Evolutionary conservation across 306 rosid species (phyloP), one percentile per base, ranked within the genome.

Genomic region (Prunus fruticosa): DNA sequence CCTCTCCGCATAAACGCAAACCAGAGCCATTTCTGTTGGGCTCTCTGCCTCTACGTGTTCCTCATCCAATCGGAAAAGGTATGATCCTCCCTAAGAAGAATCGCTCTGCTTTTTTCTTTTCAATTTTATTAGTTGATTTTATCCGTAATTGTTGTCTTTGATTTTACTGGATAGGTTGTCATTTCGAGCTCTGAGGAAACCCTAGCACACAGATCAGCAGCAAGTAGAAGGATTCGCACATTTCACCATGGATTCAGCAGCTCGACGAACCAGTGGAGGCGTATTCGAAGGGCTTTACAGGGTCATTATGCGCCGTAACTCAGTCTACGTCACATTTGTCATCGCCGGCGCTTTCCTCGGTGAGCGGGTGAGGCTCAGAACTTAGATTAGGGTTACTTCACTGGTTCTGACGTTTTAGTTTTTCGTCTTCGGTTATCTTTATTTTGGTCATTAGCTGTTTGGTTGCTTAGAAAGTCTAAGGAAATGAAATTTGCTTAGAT

Each of bases 271-370:
- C 22, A 76, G 92, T 8, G 93, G 90, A 67, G 97, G 97, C 54
- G 70, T 85, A 71, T 53, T 90, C 32, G 97, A 93, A 83, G 92
- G 93, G 43, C 66, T 93, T 41, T 93, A 81, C 83, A 89, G 82
- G 64, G 91, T 91, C 16, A 19, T 89, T 45, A 88, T 86, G 97
- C 94, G 97, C 75, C 96, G 97, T 41, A 93, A 88, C 85, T 93
- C 92, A 23, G 86, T 88, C 57, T 87, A 91, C 14, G 87, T 88
- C 45, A 87, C 91, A 64, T 89, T 93, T 73, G 72, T 93, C 76
- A 87, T 93, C 79, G 92, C 90, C 7, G 98, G 93, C 18, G 91
- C 98, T 54, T 93, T 91, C 75, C 61, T 89, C 76, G 98, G 92
- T 14, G 97, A 93, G 84, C 85, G 98, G 84, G 96, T 93, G 58